Evolutionary conservation across 352 stramenopile genomes (phyloP), one percentile per base, ranked within the genome.

Genomic region (Achlya hypogyna): DNA sequence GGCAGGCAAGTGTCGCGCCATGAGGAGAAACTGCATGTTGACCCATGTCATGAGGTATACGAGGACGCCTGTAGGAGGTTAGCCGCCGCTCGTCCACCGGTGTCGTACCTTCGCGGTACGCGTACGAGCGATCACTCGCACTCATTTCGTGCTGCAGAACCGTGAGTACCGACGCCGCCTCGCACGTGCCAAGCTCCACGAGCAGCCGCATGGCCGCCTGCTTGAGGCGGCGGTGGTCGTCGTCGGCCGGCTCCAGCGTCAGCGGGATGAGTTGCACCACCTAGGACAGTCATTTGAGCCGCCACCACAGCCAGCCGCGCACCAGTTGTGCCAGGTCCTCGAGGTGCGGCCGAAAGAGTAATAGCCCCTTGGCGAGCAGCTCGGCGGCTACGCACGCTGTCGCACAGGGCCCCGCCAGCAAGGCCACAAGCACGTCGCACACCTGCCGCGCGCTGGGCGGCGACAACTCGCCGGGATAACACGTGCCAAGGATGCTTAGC

Each of bases 401-500:
- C 49, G 79, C 75, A 18, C 34, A 14, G 18, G 59, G 59, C 1
- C 59, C 59, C 40, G 78, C 76, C 1, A 94, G 68, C 9, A 89
- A 51, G 27, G 73, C 84, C 0, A 94, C 84, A 23, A 94, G 59
- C 2, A 93, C 79, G 45, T 91, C 82, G 40, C 84, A 92, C 27
- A 94, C 86, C 77, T 94, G 82, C 5, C 84, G 78, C 1, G 86
- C 86, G 18, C 78, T 73, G 1, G 82, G 68, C 3, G 86, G 86
- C 0, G 86, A 89, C 25, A 94, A 90, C 40, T 93, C 86, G 0
- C 81, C 86, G 6, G 86, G 86, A 54, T 85, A 94, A 63, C 82
- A 91, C 25, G 86, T 94, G n/a, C 86, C 86, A 9, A 93, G 85
- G 79, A 91, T 90, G 59, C 86, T 91, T 52, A 92, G 70, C 28